Evolutionary conservation across 257 asterid genomes (phyloP), one percentile per base, ranked within the genome.

Genomic region (Lantana camara): DNA sequence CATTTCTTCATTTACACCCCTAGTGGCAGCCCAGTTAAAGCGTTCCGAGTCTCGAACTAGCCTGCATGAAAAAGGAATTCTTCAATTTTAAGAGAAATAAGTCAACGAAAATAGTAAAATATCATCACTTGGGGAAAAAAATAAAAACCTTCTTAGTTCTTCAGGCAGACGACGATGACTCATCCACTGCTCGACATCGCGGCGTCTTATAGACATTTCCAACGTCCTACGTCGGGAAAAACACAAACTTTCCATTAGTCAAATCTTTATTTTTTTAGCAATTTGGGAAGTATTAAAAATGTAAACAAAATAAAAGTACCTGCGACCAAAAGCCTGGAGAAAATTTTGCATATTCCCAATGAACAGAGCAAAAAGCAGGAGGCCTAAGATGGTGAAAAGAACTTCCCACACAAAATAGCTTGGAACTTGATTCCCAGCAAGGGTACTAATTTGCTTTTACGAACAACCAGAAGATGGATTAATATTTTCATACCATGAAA

Each of bases 341-440:
- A 93, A 93, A 83, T 93, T 90, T 76, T 93, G 97, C 97, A 93
- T 93, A 75, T 93, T 93, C n/a, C 99, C 99, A 60, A 93, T 84
- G 24, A 93, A 77, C 65, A 87, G 80, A 66, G 99, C 95, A 56
- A 93, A 93, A 57, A 87, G 90, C 77, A 93, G 68, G 73, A 93
- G 96, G 32, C 99, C 99, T 9, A 82, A 57, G 95, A 90, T 90
- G 14, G 96, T 93, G 87, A 93, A 93, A 64, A 85, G 71, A 67
- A 90, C 94, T 85, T 90, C 99, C 92, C 88, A 73, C 20, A 75
- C 70, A 52, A 82, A 82, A 73, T 85, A 85, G 74, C 99, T 93
- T 1, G 99, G 99, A 49, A 62, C 73, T 82, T 78, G 99, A 74
- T 93, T 93, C 71, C 97, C 99, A 30, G 99, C 99, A 45, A 93